Percentiles rank a stretch among this genome's conserved stretches.
Conservation (phyloP, 2,329 filamentous ascomycete genomes). For the Talaromyces verruculosus region DNA sequence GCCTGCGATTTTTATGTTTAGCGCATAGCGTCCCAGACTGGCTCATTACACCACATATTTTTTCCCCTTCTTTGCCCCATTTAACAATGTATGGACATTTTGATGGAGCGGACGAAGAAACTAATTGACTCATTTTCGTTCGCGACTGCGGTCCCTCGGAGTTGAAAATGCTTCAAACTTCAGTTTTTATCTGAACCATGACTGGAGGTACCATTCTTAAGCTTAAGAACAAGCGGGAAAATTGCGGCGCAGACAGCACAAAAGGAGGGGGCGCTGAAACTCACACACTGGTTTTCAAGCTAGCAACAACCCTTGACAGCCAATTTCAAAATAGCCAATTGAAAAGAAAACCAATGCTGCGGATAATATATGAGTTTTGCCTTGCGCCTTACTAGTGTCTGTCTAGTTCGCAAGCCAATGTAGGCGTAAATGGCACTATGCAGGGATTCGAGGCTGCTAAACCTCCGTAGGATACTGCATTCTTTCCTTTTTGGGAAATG, state of each 20-base stretch:
- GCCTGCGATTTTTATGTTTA: background rate
- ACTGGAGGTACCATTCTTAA: background rate
- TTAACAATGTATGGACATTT: background rate
- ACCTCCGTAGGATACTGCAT: background rate
- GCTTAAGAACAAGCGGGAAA: background rate
- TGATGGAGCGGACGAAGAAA: background rate
- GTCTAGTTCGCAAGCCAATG: background rate
- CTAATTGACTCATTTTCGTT: background rate
- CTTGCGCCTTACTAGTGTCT: background rate
- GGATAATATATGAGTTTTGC: background rate
- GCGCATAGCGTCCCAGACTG: background rate
- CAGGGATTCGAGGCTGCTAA: constrained; percentile 1
- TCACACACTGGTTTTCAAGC: background rate
- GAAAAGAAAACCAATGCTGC: background rate
- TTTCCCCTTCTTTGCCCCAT: background rate
- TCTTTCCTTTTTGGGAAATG: background rate
- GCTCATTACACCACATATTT: background rate
- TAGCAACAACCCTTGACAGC: background rate
- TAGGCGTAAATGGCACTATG: background rate
- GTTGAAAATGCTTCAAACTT: background rate
- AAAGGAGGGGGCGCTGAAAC: background rate
- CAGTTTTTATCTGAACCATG: background rate
- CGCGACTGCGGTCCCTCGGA: background rate
- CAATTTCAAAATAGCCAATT: background rate
- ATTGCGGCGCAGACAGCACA: background rate